A percentile compares a stretch with the other conserved stretches of the same genome.
phyloP scores from a whole-genome alignment of 495 filamentous ascomycete genomes.

The Pseudevernia furfuracea region DNA sequence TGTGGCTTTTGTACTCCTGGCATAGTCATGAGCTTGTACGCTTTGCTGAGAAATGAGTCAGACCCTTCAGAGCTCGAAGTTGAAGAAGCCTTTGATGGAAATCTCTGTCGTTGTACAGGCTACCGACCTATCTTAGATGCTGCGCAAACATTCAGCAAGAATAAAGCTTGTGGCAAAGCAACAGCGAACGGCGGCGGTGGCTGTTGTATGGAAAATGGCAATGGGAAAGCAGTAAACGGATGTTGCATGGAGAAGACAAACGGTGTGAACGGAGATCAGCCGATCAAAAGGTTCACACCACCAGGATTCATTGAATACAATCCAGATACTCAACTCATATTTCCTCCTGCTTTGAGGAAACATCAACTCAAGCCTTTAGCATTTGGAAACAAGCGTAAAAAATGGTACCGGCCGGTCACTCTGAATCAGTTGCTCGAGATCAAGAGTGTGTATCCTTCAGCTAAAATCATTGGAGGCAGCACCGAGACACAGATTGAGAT shows the following conservation, averaged over 20 bases:
- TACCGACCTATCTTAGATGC: slow-evolving; percentile 93
- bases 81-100: slow-evolving; percentile 90
- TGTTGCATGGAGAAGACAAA: slow-evolving; percentile 50
- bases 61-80: slow-evolving; percentile 64
- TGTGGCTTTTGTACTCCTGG: slow-evolving; percentile 92
- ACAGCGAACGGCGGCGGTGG: slow-evolving; percentile 42
- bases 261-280: slow-evolving; percentile 37
- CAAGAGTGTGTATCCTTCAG: slow-evolving; percentile 73
- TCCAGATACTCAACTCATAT: slow-evolving; percentile 90
- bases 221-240: slow-evolving; percentile 38
- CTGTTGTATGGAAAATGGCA: slow-evolving; percentile 49
- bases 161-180: slow-evolving; percentile 38
- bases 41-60: slow-evolving; percentile 67
- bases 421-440: slow-evolving; percentile 84
- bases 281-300: slow-evolving; percentile 64
- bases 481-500: slow-evolving; percentile 97
- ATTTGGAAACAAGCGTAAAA: slow-evolving; percentile 91
- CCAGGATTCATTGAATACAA: slow-evolving; percentile 89
- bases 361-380: slow-evolving; percentile 73
- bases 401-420: slow-evolving; percentile 85
- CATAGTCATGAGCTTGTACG: slow-evolving; percentile 93
- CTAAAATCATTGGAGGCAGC: slow-evolving; percentile 92
- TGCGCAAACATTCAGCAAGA: slow-evolving; percentile 50
- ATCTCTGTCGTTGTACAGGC: slow-evolving; percentile 91
- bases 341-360: slow-evolving; percentile 75